Evolutionary conservation across 352 stramenopile species (phyloP).

Genomic region (Pythium sp.): DNA sequence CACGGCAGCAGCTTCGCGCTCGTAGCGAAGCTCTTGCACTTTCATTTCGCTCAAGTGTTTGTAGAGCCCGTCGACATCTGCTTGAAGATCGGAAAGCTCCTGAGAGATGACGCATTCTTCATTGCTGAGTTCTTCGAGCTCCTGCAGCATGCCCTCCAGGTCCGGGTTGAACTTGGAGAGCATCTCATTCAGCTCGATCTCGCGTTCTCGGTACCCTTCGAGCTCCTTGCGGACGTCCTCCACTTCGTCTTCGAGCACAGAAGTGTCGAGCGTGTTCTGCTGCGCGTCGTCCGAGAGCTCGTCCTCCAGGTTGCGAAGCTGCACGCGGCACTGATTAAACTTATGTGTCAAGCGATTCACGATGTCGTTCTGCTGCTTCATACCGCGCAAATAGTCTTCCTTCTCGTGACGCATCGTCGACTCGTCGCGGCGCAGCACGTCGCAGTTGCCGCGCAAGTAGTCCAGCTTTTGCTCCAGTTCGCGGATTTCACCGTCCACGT

Average conservation of each 20-base stretch:
- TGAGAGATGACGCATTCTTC: conserved; percentile 46
- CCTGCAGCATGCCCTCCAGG: conserved; percentile 51
- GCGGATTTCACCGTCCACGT: conserved; percentile 60
- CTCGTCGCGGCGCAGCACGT: conserved; percentile 57
- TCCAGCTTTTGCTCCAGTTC: conserved; percentile 55
- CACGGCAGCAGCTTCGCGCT: conserved; percentile 41
- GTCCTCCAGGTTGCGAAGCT: conserved; percentile 66
- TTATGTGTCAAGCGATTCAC: conserved; percentile 55
- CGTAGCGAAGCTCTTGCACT: conserved; percentile 60
- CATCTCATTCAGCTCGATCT: conserved; percentile 54
- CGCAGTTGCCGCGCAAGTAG: conserved; percentile 42
- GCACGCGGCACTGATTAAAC: conserved; percentile 50
- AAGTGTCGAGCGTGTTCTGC: conserved; percentile 66
- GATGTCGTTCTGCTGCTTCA: conserved; percentile 46
- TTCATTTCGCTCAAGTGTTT: conserved; percentile 77
- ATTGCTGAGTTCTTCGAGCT: conserved; percentile 52
- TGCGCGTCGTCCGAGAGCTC: conserved; percentile 63
- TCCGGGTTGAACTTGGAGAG: conserved; percentile 68
- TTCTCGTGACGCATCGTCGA: conserved; percentile 36
- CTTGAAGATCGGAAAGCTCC: conserved; percentile 54
- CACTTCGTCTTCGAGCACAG: conserved; percentile 73
- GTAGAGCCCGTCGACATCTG: conserved; percentile 64
- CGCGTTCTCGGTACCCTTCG: conserved; percentile 29
- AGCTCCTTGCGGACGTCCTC: conserved; percentile 48
- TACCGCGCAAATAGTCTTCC: conserved; percentile 39